These are phyloP conservation scores for Moesziomyces aphidis DNA, from an alignment of 1,284 basidiomycete genomes.

Conservation along the genomic window DNA sequence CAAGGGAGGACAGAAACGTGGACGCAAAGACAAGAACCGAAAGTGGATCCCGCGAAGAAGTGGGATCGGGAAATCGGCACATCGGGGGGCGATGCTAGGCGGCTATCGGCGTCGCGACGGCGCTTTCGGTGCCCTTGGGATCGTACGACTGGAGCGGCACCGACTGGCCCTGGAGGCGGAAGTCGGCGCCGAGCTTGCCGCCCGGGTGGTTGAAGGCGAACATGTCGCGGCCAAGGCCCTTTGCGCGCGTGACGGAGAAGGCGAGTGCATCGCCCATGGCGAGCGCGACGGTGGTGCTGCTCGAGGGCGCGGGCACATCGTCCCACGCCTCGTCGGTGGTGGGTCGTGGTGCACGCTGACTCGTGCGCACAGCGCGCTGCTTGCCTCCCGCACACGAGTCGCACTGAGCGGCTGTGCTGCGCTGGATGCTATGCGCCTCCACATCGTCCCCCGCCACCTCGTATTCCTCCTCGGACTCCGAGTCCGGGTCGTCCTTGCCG, in stretches of 20 bases:
- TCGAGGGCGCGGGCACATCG: constrained; percentile 67
- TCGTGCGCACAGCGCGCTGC: not conserved
- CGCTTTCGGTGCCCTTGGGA: constrained; percentile 18
- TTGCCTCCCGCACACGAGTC: constrained; percentile 18
- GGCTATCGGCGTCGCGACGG: constrained; percentile 33
- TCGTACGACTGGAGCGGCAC: constrained; percentile 22
- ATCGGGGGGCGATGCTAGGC: constrained; percentile 2
- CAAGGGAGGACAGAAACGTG: not conserved
- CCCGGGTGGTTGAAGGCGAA: constrained; percentile 68
- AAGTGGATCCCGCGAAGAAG: too few species aligned
- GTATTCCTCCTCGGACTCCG: constrained; percentile 41
- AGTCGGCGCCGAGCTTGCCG: constrained; percentile 63
- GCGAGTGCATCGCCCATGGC: constrained; percentile 69
- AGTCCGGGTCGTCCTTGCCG: constrained; percentile 59
- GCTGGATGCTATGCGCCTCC: not conserved
- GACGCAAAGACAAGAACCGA: not conserved
- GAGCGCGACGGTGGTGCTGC: constrained; percentile 67
- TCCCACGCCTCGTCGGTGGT: constrained; percentile 52
- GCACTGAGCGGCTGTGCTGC: constrained; percentile 1
- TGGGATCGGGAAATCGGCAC: too few species aligned
- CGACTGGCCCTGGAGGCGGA: constrained; percentile 32
- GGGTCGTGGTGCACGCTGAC: constrained; percentile 10
- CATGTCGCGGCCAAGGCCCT: constrained; percentile 45
- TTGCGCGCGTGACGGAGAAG: constrained; percentile 56
- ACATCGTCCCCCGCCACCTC: not conserved